Conservation (phyloP, 2,329 filamentous ascomycete genomes). For the Penicillium capsulatum region DNA sequence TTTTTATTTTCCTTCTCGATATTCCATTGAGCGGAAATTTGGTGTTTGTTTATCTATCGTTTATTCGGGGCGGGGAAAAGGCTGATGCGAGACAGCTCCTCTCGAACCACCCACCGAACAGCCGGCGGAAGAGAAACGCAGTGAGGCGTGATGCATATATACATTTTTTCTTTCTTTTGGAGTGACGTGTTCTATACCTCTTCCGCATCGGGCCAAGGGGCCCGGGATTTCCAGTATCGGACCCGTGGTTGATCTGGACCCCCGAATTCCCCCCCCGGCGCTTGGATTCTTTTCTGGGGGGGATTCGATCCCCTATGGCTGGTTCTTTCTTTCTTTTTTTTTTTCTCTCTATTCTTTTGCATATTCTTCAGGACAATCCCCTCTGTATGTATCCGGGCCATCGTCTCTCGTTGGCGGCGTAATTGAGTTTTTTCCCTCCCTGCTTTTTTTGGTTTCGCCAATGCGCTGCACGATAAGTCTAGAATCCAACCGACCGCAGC, state of each 20-base stretch:
- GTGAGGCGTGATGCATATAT: constrained; percentile 3
- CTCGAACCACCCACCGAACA: constrained; percentile 9
- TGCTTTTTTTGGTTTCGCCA: background rate
- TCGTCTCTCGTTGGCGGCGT: constrained; percentile 15
- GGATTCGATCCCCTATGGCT: background rate
- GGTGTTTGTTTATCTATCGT: too few species aligned
- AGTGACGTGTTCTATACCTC: constrained; percentile 2
- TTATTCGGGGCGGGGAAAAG: constrained; percentile 1
- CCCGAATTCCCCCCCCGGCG: too few species aligned
- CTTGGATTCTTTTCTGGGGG: too few species aligned
- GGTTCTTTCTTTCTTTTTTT: background rate
- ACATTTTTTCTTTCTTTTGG: background rate
- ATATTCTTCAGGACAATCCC: background rate
- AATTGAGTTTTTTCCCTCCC: constrained; percentile 9
- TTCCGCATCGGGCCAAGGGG: background rate
- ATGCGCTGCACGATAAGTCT: constrained; percentile 2
- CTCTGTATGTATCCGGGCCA: constrained; percentile 8
- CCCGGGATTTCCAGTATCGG: too few species aligned
- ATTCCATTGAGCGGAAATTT: too few species aligned
- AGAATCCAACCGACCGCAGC: constrained; percentile 6
- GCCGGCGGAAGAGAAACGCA: constrained; percentile 5
- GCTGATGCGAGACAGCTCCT: constrained; percentile 17
- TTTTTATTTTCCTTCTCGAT: too few species aligned
- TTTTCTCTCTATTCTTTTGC: background rate
- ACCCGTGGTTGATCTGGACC: too few species aligned